Base-by-base conservation (phyloP, 192 early-diverging fungal genomes). In the Coemansia sp. region DNA sequence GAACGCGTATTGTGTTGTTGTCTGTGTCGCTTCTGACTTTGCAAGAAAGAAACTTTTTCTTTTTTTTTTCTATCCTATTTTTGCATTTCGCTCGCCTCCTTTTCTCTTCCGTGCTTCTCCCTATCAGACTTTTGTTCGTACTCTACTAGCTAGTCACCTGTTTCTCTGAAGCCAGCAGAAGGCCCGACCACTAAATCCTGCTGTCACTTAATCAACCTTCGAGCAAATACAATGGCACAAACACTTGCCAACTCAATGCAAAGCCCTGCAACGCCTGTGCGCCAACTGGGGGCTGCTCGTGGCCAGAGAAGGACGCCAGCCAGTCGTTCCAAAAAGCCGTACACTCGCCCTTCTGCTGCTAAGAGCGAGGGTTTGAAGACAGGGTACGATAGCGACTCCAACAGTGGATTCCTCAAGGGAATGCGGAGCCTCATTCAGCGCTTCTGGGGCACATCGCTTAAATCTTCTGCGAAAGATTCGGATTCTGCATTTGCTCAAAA, bases 391-490 rank as follows among this genome's bases (percentile, higher is more conserved):
- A 31, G 68, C 9, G 48, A 58, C n/a, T 53, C 64, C 28, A 71
- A 37, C 21, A 63, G 72, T 8, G 63, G 78, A 6, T 80, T 80
- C 37, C 60, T 80, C 12, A 63, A 61, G n/a, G 78, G 78, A 68
- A 80, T 80, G 78, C 72, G 72, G 34, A 80, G 69, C 26, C 69
- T 80, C 7, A 72, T 80, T 12, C 63, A 72, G 26, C 78, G 78
- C 21, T 62, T 80, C 35, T 80, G 78, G 78, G 68, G 69, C 55
- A 72, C 78, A 2, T 68, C 78, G 35, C 37, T 80, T 29, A 71
- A 71, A 66, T 53, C 69, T 6, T 60, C 66, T 6, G 23, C 52
- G 10, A 46, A 42, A 26, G 48, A 51, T 23, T 18, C 55, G 13
- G 31, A 57, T 31, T 57, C 55, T 57, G 28, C 55, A 31, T 57